Evolutionary conservation across 2,329 filamentous ascomycete genomes (phyloP).

Genomic region (Hirsutella rhossiliensis): DNA sequence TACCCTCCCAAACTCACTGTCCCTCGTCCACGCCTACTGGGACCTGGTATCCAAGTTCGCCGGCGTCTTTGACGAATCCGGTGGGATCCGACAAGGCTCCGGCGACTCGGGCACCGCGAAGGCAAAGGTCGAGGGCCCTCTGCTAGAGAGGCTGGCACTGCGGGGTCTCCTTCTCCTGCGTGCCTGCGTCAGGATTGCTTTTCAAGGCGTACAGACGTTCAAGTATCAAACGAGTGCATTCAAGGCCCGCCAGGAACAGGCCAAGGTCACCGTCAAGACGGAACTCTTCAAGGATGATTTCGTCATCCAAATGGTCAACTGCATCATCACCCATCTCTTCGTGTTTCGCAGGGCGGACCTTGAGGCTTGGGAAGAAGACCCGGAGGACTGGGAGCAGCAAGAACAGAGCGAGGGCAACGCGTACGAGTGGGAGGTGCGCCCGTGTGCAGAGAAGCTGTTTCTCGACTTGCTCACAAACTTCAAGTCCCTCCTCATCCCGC

Average conservation of each 20-base stretch:
- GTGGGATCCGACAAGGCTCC: conserved; percentile 36
- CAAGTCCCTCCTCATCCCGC: conserved; percentile 68
- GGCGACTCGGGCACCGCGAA: conserved; percentile 26
- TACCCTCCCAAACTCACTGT: conserved; percentile 65
- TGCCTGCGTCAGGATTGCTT: conserved; percentile 75
- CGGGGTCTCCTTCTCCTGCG: conserved; percentile 75
- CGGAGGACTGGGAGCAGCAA: conserved; percentile 87
- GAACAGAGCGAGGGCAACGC: conserved; percentile 77
- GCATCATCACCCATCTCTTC: conserved; percentile 79
- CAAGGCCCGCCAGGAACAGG: conserved; percentile 63
- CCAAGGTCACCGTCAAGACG: conserved; percentile 56
- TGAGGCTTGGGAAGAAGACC: conserved; percentile 85
- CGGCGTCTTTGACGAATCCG: conserved; percentile 54
- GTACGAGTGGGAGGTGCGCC: conserved; percentile 85
- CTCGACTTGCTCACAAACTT: conserved; percentile 83
- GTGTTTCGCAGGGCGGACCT: conserved; percentile 77
- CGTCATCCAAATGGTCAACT: conserved; percentile 69
- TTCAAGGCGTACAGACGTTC: conserved; percentile 70
- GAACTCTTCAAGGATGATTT: conserved; percentile 67
- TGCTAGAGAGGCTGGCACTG: conserved; percentile 69
- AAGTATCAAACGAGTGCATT: conserved; percentile 65
- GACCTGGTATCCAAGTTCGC: conserved; percentile 65
- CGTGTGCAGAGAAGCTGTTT: conserved; percentile 89
- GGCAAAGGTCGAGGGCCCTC: conserved; percentile 43
- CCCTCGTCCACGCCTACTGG: conserved; percentile 78